Evolutionary conservation across 2,329 filamentous ascomycete genomes (phyloP), one percentile per base, ranked within the genome.

Genomic region (Daldinia sp.): DNA sequence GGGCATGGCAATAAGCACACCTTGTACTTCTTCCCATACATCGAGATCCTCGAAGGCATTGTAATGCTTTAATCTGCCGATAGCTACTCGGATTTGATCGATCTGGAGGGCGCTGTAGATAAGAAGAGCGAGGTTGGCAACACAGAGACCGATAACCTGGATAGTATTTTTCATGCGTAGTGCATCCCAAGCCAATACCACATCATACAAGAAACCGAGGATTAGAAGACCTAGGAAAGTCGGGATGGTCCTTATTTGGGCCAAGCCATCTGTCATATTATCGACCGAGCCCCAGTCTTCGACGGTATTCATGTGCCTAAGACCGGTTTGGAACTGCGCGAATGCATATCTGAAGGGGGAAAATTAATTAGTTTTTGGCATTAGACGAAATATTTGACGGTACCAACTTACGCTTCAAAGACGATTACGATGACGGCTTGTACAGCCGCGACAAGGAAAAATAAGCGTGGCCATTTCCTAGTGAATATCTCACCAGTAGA

Each of bases 141-240:
- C 81, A 79, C 94, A 97, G 27, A 99, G 85, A 43, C 95, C 95
- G 71, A 99, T 98, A 76, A 98, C 85, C 78, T 99, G 95, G 82
- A 99, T 99, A 9, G 95, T 99, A 80, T 99, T 99, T 79, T 97
- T 97, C 75, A 94, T 83, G 66, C 93, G 89, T 61, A 99, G 83
- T 13, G 94, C 95, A 81, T 99, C 95, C 85, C 93, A 98, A 10
- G 95, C 91, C 54, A 99, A 83, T 25, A 96, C 81, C 29, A 98
- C 81, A 75, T 97, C 89, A 80, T 98, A 99, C 60, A 99, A 78
- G 80, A 96, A 98, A 64, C 93, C 95, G 77, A 99, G 97, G 77
- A 97, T 97, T 82, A 98, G 97, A 47, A 99, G 87, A 21, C 94
- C 93, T 61, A 99, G 84, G 79, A 97, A 98, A 34, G 94, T 98